Base-by-base conservation (phyloP, 2,329 filamentous ascomycete species). In the Berkeleyomyces basicola region DNA sequence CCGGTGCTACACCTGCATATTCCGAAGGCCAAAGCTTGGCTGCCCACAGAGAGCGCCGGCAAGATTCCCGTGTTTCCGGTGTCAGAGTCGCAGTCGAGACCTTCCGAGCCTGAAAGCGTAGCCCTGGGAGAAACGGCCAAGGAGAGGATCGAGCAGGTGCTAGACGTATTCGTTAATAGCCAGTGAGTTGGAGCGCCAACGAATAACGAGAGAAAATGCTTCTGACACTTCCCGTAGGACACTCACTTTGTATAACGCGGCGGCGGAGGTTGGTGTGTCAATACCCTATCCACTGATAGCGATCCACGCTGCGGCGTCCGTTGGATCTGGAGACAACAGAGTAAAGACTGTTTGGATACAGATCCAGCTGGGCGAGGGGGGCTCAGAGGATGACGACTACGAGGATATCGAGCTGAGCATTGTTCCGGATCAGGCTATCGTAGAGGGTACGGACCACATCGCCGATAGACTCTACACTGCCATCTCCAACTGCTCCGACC, bases 241-340 rank as follows among this genome's bases (percentile, higher is more conserved):
- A 67, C 77, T 91, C 62, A 82, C 77, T 11, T 72, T 91, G 65
- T 90, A 83, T 75, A 85, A 84, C 67, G 72, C 75, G 10, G 71
- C 78, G 3, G 78, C 77, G 10, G 75, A 77, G 43, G 78, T 74
- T 16, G 88, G 87, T 66, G 73, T 89, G 53, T 78, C 82, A 47
- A 86, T 91, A 67, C 82, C 86, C 0, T 92, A 90, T 72, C 86
- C 84, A 2, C 76, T 82, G 65, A 87, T 92, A 70, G 84, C 84
- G 31, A 83, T 91, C 14, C 87, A 90, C 70, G 88, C 86, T 0
- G 81, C 87, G 68, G 85, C 88, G 72, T 71, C 70, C 59, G 62
- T 65, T 65, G 71, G 74, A 53, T 70, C 74, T 37, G 72, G 75
- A 23, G 71, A 74, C 46, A 64, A 68, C 10, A 70, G 72, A 23